These are phyloP conservation scores for Delonix regia DNA, from an alignment of 306 rosid genomes.

Conservation along the genomic window DNA sequence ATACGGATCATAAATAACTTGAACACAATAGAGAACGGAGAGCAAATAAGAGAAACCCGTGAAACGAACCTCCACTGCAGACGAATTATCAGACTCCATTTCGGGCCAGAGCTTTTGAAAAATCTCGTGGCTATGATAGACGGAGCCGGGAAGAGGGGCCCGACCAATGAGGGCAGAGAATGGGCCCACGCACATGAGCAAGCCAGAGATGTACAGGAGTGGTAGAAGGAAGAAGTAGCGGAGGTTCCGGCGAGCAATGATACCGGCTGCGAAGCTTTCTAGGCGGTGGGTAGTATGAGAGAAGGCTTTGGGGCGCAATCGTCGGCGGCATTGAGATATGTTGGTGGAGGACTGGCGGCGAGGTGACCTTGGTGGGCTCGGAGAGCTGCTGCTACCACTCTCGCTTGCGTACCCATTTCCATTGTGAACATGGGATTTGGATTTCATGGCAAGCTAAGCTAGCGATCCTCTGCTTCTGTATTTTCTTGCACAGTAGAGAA, in stretches of 20 bases:
- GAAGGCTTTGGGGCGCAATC: constrained; percentile 57
- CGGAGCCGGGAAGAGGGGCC: constrained; percentile 80
- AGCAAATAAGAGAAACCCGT: neutral
- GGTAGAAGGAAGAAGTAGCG: constrained; percentile 78
- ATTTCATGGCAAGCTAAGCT: constrained; percentile 51
- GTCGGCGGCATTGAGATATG: constrained; percentile 55
- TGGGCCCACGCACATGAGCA: constrained; percentile 88
- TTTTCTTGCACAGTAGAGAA: neutral
- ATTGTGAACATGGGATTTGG: constrained; percentile 52
- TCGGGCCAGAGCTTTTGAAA: constrained; percentile 65
- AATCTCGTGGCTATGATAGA: constrained; percentile 73
- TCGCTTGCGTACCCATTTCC: constrained; percentile 57
- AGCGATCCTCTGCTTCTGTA: neutral
- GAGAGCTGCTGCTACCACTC: constrained; percentile 67
- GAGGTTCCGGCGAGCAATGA: constrained; percentile 65
- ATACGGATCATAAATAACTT: neutral
- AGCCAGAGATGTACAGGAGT: constrained; percentile 74
- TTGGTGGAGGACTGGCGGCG: constrained; percentile 52
- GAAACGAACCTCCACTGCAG: constrained; percentile 64
- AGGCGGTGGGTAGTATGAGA: constrained; percentile 36
- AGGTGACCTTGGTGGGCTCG: constrained; percentile 90
- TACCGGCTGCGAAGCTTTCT: constrained; percentile 52
- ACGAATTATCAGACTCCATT: constrained; percentile 72
- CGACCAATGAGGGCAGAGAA: constrained; percentile 68
- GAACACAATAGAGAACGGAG: neutral